phyloP scores from a whole-genome alignment of 2,329 filamentous ascomycete genomes.

The Ascochyta koolunga region DNA sequence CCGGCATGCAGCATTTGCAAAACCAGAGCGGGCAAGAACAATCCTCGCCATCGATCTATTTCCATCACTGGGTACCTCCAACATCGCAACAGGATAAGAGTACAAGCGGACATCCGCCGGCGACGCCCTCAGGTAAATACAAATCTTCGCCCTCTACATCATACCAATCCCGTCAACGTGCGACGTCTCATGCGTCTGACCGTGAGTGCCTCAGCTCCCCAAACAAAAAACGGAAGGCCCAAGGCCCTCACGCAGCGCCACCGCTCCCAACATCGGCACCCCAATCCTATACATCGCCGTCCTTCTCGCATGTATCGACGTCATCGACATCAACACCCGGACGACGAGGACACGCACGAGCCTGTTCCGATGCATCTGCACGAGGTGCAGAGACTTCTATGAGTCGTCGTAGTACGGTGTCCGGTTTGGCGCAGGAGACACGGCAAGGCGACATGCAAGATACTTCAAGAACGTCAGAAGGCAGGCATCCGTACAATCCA shows the following conservation, averaged over 20 bases:
- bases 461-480: slow-evolving; percentile 31
- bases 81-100: slow-evolving; percentile 63
- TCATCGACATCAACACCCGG: slow-evolving; percentile 61
- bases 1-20: slow-evolving; percentile 51
- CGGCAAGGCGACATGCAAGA: slow-evolving; percentile 36
- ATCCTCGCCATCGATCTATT: slow-evolving; percentile 79
- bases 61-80: slow-evolving; percentile 92
- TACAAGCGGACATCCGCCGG: slow-evolving; percentile 67
- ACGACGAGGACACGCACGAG: slow-evolving; percentile 66
- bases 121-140: slow-evolving; percentile 71
- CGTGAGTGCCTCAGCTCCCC: slow-evolving; percentile 75
- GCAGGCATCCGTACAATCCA: slow-evolving; percentile 25
- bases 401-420: slow-evolving; percentile 43
- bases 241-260: slow-evolving; percentile 58
- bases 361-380: slow-evolving; percentile 67
- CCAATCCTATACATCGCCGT: slow-evolving; percentile 55
- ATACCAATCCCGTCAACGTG: slow-evolving; percentile 55
- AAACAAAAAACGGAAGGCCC: slow-evolving; percentile 78
- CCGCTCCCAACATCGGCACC: slow-evolving; percentile 59
- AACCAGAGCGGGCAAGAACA: slow-evolving; percentile 62
- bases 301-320: slow-evolving; percentile 63
- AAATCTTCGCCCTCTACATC: slow-evolving; percentile 47
- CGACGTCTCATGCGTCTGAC: slow-evolving; percentile 56
- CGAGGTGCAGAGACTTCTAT: slow-evolving; percentile 42
- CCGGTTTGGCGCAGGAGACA: slow-evolving; percentile 40